Base-by-base conservation (phyloP, 164 flowering plant species). In the Cinnamomum chago region DNA sequence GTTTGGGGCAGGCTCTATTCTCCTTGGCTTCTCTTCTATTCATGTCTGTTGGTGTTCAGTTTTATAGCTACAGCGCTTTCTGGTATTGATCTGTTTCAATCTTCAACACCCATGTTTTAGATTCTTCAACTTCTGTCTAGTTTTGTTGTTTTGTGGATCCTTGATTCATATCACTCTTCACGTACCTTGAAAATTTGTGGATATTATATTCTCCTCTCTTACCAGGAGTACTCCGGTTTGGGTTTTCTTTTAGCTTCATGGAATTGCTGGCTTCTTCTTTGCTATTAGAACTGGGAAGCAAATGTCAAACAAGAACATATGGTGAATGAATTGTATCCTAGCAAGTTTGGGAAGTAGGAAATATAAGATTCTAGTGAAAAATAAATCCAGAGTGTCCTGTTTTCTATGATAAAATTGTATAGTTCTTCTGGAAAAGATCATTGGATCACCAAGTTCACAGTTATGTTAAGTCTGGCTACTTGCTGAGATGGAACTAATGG, bases 1-100 rank as follows among this genome's bases (percentile, higher is more conserved):
- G 97, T 47, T 79, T 93, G 78, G 97, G 96, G 23, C 96, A 91
- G 80, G 80, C 90, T 64, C 50, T 89, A 58, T 93, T 90, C 82
- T 85, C 96, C 27, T 73, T 86, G 13, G 96, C 94, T 55, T 87
- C 96, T 33, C 89, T 93, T 14, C 85, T 91, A 50, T 87, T 91
- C 81, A 88, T 89, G 90, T 88, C 90, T 64, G 72, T 87, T 25
- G 88, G 82, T 40, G 79, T 89, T 66, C 82, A 88, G 33, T 90
- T 93, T 89, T 91, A 88, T 80, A 81, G 85, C 84, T 90, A 83
- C 76, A 88, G 93, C 40, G 77, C 92, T 72, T 91, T 91, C 89
- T 86, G 93, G 96, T 93, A 85, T 70, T 72, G 3, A 13, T 71
- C 40, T 60, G 62, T 50, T 64, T 55, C n/a, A 55, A 15, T 55